Percentiles rank a stretch among this genome's conserved stretches.
Evolutionary conservation across 768 basidiomycete species (phyloP).

Genomic region (Lentinus brumalis): DNA sequence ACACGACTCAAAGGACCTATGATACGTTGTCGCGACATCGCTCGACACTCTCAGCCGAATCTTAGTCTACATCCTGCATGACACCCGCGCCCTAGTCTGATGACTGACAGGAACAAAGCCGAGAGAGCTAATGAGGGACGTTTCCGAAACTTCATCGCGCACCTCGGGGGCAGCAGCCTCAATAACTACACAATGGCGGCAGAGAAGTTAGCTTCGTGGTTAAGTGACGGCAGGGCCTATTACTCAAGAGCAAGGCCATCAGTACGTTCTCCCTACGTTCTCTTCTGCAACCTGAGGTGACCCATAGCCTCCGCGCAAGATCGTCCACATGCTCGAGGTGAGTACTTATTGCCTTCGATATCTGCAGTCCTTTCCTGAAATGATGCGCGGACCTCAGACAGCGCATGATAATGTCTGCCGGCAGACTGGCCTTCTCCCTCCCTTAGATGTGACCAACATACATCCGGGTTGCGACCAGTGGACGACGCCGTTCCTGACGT

Average conservation of each 20-base stretch:
- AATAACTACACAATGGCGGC: conserved; percentile 11
- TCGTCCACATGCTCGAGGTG: conserved; percentile 23
- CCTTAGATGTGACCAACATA: conserved; percentile 20
- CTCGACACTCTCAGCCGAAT: neutral
- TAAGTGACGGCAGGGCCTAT: conserved; percentile 25
- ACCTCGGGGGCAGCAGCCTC: conserved; percentile 9
- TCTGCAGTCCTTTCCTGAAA: neutral
- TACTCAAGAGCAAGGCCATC: conserved; percentile 23
- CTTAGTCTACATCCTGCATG: neutral
- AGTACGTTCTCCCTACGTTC: conserved; percentile 15
- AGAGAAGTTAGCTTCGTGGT: conserved; percentile 23
- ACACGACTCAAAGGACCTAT: no score
- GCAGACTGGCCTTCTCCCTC: neutral
- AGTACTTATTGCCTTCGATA: neutral
- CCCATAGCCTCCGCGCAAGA: conserved; percentile 7
- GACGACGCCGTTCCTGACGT: conserved; percentile 17
- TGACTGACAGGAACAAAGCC: conserved; percentile 9
- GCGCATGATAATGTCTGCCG: conserved; percentile 20
- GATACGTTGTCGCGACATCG: no score
- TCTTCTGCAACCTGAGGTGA: neutral
- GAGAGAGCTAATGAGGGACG: conserved; percentile 25
- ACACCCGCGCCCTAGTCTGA: neutral
- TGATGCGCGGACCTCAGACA: conserved; percentile 4
- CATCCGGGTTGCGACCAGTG: conserved; percentile 5
- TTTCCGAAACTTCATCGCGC: conserved; percentile 20